Base-by-base conservation (phyloP, 257 asterid species). In the Ehretia macrophylla region DNA sequence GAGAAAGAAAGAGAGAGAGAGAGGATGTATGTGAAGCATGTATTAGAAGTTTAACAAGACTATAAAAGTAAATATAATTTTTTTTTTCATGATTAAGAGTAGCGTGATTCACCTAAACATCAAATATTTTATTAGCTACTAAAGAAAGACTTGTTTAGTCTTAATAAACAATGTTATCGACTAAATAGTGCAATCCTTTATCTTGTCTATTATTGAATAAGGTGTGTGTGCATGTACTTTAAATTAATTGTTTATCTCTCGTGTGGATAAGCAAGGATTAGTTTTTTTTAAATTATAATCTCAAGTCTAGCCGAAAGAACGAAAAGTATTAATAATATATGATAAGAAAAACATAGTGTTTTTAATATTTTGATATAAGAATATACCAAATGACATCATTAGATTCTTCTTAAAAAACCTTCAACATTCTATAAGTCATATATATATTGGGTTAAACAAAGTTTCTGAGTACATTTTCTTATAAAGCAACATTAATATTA, bases 201-300 rank as follows among this genome's bases (percentile, higher is more conserved):
- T 48, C 55, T 68, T 57, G 68, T 58, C 66, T 64, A 63, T 60
- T 64, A 63, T 60, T 21, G 60, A 45, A 58, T 56, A 46, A 62
- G 62, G 68, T 52, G 72, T 65, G 70, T 67, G n/a, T n/a, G n/a
- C n/a, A n/a, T 53, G 39, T 66, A 68, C 38, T 74, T 60, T 66
- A 6, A 60, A 73, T 71, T 57, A 75, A 63, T 35, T 63, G 57
- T 72, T 63, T 68, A 49, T 72, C 79, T 78, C 79, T 66, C 72
- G 56, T 72, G 59, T 66, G 62, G 76, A 69, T 75, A 55, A 38
- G 68, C 71, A 17, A 44, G 10, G 23, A 66, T 63, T 47, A 42
- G 8, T 23, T 4, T 53, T 13, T 27, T 27, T 27, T 6, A 27
- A 27, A 27, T 27, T 27, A 27, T 27, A 27, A 27, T n/a, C n/a